These are phyloP conservation scores for Trypanosoma lewisi DNA, from an alignment of 208 protist species.

Conservation along the genomic window DNA sequence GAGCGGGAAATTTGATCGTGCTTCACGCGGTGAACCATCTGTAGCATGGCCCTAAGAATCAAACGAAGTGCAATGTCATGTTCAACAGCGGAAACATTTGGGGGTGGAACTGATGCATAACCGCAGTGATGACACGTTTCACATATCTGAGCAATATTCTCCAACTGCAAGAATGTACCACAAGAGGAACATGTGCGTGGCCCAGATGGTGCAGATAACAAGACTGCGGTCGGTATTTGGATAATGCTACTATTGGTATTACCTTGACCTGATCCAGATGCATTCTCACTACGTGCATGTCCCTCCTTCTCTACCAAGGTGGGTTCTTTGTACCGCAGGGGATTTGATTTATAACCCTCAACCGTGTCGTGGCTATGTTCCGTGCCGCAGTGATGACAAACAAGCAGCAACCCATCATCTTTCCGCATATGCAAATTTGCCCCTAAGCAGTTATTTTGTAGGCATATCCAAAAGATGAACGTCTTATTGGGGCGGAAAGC, in stretches of 20 bases:
- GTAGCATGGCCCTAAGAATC: constrained; percentile 13
- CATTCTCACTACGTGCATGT: not conserved
- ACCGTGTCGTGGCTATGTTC: constrained; percentile 13
- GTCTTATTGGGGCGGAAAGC: constrained; percentile 8
- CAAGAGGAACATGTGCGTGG: constrained; percentile 19
- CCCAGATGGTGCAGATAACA: constrained; percentile 9
- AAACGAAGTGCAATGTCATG: constrained; percentile 18
- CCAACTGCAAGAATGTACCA: constrained; percentile 12
- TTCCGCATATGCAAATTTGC: constrained; percentile 34
- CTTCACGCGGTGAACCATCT: not conserved
- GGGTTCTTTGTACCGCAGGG: constrained; percentile 18
- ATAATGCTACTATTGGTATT: not conserved
- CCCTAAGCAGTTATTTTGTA: constrained; percentile 56
- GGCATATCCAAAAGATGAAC: constrained; percentile 51
- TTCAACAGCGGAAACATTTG: not conserved
- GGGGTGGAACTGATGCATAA: not conserved
- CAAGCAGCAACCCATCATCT: not conserved
- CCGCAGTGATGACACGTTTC: constrained; percentile 14
- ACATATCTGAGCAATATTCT: constrained; percentile 24
- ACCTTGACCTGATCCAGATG: not conserved
- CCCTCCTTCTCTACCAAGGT: not conserved
- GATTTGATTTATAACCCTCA: constrained; percentile 11
- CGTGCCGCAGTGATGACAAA: constrained; percentile 16
- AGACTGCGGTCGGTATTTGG: constrained; percentile 8
- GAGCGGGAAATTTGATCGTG: not conserved